Evolutionary conservation across 768 basidiomycete species (phyloP).

Genomic region (Nidularia pulvinata): DNA sequence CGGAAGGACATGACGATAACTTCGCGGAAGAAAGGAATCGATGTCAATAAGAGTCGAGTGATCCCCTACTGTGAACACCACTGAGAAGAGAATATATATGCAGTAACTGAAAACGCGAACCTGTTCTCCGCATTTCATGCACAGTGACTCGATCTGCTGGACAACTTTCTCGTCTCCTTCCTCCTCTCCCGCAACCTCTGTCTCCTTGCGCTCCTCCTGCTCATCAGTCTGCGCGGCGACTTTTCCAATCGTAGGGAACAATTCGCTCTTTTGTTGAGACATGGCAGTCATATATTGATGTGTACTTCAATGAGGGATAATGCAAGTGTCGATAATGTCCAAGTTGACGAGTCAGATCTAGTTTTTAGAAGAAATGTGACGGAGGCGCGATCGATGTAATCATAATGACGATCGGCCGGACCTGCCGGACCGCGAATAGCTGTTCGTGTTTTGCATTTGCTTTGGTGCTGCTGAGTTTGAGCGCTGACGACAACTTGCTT

Average conservation of each 20-base stretch:
- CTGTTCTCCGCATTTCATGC: slow-evolving; percentile 93
- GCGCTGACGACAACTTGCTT: no score
- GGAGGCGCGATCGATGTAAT: no score
- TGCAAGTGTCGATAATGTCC: no score
- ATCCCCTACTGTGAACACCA: slow-evolving; percentile 57
- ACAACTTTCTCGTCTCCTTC: slow-evolving; percentile 62
- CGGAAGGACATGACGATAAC: slow-evolving; percentile 97
- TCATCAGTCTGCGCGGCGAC: slow-evolving; percentile 50
- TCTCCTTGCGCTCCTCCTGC: slow-evolving; percentile 2
- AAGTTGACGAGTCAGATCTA: no score
- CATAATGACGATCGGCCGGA: no score
- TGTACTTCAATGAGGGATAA: no score
- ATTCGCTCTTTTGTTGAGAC: slow-evolving; percentile 11
- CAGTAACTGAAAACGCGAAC: slow-evolving; percentile 36
- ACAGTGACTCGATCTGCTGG: slow-evolving; percentile 87
- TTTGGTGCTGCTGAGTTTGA: no score
- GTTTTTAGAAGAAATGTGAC: no score
- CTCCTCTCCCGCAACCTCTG: slow-evolving; percentile 17
- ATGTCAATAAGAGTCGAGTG: slow-evolving; percentile 87
- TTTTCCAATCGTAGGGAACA: slow-evolving; percentile 62
- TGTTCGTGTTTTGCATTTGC: no score
- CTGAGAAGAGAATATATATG: slow-evolving; percentile 11
- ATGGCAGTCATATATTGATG: background rate
- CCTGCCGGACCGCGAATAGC: no score
- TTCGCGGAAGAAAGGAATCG: slow-evolving; percentile 94